phyloP scores from a whole-genome alignment of 768 basidiomycete genomes.

The Crassisporium funariophilum region DNA sequence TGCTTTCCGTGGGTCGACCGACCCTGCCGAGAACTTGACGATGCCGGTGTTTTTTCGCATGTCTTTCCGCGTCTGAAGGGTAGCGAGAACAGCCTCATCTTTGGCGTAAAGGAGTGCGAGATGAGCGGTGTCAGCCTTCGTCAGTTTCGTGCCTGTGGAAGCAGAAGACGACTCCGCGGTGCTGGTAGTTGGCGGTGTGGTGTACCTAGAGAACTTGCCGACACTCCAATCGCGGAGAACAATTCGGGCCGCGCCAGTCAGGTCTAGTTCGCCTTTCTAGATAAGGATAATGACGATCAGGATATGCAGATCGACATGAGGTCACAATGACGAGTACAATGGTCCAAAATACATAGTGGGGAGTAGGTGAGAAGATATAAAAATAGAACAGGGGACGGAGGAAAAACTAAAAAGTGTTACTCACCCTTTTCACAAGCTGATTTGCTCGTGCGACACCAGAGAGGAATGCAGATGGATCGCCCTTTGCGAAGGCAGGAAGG shows the following conservation, averaged over 20 bases:
- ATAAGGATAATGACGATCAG: slow-evolving; percentile 5
- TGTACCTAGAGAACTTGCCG: slow-evolving; percentile 74
- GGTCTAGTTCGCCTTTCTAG: slow-evolving; percentile 73
- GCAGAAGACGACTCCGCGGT: slow-evolving; percentile 4
- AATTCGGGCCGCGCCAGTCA: slow-evolving; percentile 72
- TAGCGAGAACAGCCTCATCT: slow-evolving; percentile 53
- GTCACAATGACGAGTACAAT: neutral
- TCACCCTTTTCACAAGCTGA: slow-evolving; percentile 77
- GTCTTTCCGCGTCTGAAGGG: slow-evolving; percentile 61
- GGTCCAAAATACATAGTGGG: too few relatives aligned
- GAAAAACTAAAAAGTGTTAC: slow-evolving; percentile 14
- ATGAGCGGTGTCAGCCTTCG: slow-evolving; percentile 10
- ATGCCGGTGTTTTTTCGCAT: slow-evolving; percentile 62
- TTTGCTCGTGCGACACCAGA: slow-evolving; percentile 73
- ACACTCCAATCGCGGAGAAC: slow-evolving; percentile 85
- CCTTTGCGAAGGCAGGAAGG: slow-evolving; percentile 74
- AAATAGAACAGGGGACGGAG: slow-evolving; percentile 7
- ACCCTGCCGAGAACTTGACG: slow-evolving; percentile 49
- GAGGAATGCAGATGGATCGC: slow-evolving; percentile 74
- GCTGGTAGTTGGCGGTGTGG: slow-evolving; percentile 46
- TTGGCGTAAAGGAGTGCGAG: slow-evolving; percentile 39
- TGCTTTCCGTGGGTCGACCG: slow-evolving; percentile 40
- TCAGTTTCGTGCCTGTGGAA: neutral
- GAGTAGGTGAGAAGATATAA: slow-evolving; percentile 7
- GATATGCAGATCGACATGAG: too few relatives aligned